Percentiles rank a stretch among this genome's conserved stretches.
These are phyloP conservation scores for Peronospora destructor DNA, from an alignment of 352 stramenopile genomes.

Conservation along the genomic window DNA sequence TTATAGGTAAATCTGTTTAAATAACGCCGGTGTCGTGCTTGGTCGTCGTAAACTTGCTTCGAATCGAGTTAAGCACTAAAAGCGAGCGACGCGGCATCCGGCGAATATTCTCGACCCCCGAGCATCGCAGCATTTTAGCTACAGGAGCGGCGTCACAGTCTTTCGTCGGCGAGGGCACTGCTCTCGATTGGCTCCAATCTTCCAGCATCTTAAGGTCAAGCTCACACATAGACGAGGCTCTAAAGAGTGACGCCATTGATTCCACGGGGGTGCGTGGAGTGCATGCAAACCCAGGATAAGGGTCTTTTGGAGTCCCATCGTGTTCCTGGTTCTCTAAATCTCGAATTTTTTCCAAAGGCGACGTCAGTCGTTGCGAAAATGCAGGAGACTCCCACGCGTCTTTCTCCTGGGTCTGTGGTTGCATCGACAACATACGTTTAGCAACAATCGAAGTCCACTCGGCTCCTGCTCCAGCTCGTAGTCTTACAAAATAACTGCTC, in stretches of 20 bases:
- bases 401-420: slow-evolving; percentile 3
- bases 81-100: slow-evolving; percentile 22
- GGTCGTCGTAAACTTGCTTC: slow-evolving; percentile 12
- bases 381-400: slow-evolving; percentile 15
- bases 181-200: slow-evolving; percentile 13
- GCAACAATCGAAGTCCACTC: slow-evolving; percentile 15
- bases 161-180: neutral
- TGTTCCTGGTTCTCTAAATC: slow-evolving; percentile 13
- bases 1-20: slow-evolving; percentile 9
- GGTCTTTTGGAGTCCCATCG: slow-evolving; percentile 27
- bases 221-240: slow-evolving; percentile 16
- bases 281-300: slow-evolving; percentile 24
- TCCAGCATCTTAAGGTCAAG: slow-evolving; percentile 23
- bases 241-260: slow-evolving; percentile 13
- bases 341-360: slow-evolving; percentile 14
- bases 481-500: slow-evolving; percentile 24
- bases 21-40: slow-evolving; percentile 19
- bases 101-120: slow-evolving; percentile 13
- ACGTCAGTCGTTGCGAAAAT: slow-evolving; percentile 19
- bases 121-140: neutral
- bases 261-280: slow-evolving; percentile 13
- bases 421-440: slow-evolving; percentile 3
- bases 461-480: slow-evolving; percentile 11
- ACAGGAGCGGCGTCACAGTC: slow-evolving; percentile 7
- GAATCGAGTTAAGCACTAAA: slow-evolving; percentile 13